phyloP scores from a whole-genome alignment of 805 yeast genomes.

The Yarrowia sp. region DNA sequence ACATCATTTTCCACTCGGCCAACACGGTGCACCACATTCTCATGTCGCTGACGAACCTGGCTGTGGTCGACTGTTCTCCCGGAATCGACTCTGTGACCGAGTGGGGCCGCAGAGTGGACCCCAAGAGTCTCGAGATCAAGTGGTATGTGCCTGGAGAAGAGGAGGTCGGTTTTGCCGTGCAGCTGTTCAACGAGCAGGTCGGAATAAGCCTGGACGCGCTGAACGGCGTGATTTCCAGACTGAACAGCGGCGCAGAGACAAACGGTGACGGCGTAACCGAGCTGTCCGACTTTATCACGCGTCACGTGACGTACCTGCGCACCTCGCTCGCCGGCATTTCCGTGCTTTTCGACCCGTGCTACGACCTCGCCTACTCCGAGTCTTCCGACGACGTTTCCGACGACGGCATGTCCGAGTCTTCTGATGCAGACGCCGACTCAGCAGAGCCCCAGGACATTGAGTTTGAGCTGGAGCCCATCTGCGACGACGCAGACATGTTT shows the following conservation, averaged over 20 bases:
- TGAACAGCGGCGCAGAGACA: conserved; percentile 18
- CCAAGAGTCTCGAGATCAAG: conserved; percentile 45
- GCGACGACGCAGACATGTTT: conserved; percentile 25
- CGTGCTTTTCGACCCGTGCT: conserved; percentile 66
- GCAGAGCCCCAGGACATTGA: conserved; percentile 2
- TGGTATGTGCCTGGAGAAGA: conserved; percentile 72
- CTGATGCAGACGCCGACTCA: conserved; percentile 17
- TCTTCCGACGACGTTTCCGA: conserved; percentile 35
- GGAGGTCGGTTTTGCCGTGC: conserved; percentile 61
- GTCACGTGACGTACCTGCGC: conserved; percentile 55
- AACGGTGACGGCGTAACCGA: conserved; percentile 31
- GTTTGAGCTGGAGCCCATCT: conserved; percentile 12
- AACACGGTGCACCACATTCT: conserved; percentile 66
- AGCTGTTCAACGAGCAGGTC: conserved; percentile 52
- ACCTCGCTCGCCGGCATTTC: conserved; percentile 69
- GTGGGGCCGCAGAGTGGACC: conserved; percentile 41
- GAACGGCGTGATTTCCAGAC: conserved; percentile 42
- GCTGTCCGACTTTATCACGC: conserved; percentile 53
- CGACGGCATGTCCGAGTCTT: conserved; percentile 45
- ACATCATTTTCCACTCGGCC: conserved; percentile 60
- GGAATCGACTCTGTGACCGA: conserved; percentile 31
- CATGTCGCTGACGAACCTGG: conserved; percentile 57
- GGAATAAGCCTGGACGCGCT: conserved; percentile 32
- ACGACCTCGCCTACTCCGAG: conserved; percentile 5
- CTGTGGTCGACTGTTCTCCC: conserved; percentile 32